phyloP scores from a whole-genome alignment of 495 filamentous ascomycete species.

The Penicillium lagena region DNA sequence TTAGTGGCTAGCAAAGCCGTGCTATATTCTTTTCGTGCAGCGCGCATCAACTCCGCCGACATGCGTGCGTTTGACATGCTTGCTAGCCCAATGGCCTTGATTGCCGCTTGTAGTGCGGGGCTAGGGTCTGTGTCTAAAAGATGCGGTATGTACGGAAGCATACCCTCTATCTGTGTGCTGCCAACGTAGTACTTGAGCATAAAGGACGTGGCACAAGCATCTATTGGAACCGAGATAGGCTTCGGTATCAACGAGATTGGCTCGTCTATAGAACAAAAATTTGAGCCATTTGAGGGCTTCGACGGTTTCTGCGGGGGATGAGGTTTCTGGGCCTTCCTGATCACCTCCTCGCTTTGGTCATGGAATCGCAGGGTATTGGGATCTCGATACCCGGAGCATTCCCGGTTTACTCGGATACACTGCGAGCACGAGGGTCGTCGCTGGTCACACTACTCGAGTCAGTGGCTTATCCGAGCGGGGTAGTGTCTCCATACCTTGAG shows the following conservation, averaged over 20 bases:
- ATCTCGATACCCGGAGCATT: constrained; percentile 25
- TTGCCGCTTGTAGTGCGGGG: not conserved
- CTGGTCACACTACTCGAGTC: constrained; percentile 13
- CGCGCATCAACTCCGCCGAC: constrained; percentile 8
- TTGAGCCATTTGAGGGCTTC: too few species aligned
- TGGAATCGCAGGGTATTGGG: constrained; percentile 5
- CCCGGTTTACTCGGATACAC: constrained; percentile 15
- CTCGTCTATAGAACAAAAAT: too few species aligned
- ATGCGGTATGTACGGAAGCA: too few species aligned
- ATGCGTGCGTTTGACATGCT: constrained; percentile 10
- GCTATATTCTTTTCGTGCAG: constrained; percentile 8
- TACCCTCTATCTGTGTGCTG: too few species aligned
- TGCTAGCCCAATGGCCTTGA: constrained; percentile 9
- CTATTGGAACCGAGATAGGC: too few species aligned
- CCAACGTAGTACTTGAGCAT: too few species aligned
- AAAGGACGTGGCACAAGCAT: too few species aligned
- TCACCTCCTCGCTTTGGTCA: constrained; percentile 11
- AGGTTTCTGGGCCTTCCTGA: not conserved
- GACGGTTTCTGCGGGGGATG: too few species aligned
- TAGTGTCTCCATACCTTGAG: too few species aligned
- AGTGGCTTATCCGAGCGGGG: too few species aligned
- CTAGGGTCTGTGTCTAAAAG: too few species aligned
- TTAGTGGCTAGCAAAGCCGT: constrained; percentile 10
- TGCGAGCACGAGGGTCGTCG: constrained; percentile 19
- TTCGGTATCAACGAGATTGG: too few species aligned